Percentiles rank a stretch among this genome's conserved stretches.
phyloP scores from a whole-genome alignment of 768 basidiomycete species.

The Trametes elegans region DNA sequence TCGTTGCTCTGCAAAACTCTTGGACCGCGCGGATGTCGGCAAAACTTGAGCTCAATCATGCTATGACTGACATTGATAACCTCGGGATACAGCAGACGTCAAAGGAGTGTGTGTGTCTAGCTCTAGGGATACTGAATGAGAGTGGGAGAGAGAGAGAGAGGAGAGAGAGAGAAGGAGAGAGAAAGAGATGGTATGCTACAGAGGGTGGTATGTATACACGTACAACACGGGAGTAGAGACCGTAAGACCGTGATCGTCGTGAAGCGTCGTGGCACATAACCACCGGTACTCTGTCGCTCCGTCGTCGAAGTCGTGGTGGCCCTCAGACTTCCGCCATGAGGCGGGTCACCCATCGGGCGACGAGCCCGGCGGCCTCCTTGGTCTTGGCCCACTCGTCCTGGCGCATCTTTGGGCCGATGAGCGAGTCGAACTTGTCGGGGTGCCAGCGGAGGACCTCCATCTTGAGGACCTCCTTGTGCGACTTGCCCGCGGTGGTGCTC shows the following conservation, averaged over 20 bases:
- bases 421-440: constrained; percentile 49
- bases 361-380: constrained; percentile 8
- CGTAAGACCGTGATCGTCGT: background rate
- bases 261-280: background rate
- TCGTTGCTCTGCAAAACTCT: no score
- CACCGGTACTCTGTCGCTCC: no score
- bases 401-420: background rate
- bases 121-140: background rate
- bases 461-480: constrained; percentile 36
- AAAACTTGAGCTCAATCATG: no score
- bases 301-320: no score
- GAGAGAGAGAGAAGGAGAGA: background rate
- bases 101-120: no score
- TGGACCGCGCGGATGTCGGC: no score
- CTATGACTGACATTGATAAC: no score
- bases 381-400: constrained; percentile 2
- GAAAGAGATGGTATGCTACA: constrained; percentile 1
- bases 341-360: constrained; percentile 4
- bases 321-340: constrained; percentile 2
- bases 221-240: background rate
- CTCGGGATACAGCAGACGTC: no score
- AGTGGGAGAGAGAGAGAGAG: background rate
- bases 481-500: constrained; percentile 30
- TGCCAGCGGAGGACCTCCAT: constrained; percentile 52
- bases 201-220: background rate